Evolutionary conservation across 2,329 filamentous ascomycete genomes (phyloP), one percentile per base, ranked within the genome.

Genomic region (Scedosporium aurantiacum): DNA sequence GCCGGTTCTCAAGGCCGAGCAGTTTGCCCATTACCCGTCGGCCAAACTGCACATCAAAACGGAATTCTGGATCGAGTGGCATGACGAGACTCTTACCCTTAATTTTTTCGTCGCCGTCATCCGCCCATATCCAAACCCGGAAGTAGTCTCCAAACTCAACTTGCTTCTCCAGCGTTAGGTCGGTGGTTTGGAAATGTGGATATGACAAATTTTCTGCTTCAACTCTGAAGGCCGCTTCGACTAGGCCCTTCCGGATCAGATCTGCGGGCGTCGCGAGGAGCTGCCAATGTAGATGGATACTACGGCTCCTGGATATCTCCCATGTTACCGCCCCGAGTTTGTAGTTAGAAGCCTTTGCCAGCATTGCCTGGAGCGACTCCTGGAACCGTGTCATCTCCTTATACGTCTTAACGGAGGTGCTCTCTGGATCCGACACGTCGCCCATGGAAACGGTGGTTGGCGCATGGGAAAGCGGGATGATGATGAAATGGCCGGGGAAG

Each of bases 201-300:
- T 83, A 81, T 61, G 77, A 72, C 56, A 78, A 70, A 66, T 96
- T 95, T 71, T 96, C 89, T 0, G 91, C 91, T 70, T 96, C 86
- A 1, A 95, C 89, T 60, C 87, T 87, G 76, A 99, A 97, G 0
- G 87, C 93, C 0, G 89, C 90, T 71, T 96, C 91, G 0, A 96
- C 89, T 1, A 96, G 78, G 0, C 89, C 89, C 56, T 85, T 84
- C 21, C 75, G 76, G 58, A 96, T 82, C 54, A 90, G 76, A 8
- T 88, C 80, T 0, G 82, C 77, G 0, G 88, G 83, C 0, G 95
- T 78, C 0, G 94, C 91, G 32, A 97, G 76, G 66, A 95, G 88
- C 73, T 99, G 95, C 94, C 92, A 97, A 70, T 97, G 93, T 1
- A 87, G 81, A 71, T 99, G 94, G 61, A 97, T 86, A 61, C 94